Evolutionary conservation across 2,329 filamentous ascomycete species (phyloP).

Genomic region (Paraconiothyrium brasiliense): DNA sequence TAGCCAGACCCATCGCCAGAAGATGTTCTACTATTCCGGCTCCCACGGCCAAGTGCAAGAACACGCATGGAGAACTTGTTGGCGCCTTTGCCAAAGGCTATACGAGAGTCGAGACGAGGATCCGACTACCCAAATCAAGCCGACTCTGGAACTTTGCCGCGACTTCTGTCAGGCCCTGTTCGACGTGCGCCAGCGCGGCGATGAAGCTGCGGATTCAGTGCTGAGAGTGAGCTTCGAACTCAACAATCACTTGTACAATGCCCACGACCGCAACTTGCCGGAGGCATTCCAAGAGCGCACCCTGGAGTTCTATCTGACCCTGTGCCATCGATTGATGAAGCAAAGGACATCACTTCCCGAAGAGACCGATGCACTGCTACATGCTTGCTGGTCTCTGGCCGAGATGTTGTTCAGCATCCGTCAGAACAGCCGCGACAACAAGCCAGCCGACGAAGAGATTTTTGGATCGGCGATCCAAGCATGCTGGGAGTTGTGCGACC

Average conservation of each 20-base stretch:
- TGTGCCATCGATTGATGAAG: conserved; percentile 97
- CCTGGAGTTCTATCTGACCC: conserved; percentile 90
- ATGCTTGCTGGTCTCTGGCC: conserved; percentile 88
- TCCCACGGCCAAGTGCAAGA: conserved; percentile 78
- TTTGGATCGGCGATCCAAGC: conserved; percentile 88
- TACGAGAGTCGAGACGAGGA: conserved; percentile 83
- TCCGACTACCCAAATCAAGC: conserved; percentile 72
- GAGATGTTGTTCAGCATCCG: conserved; percentile 93
- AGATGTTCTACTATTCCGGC: conserved; percentile 78
- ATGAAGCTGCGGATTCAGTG: conserved; percentile 85
- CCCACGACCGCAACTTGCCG: conserved; percentile 83
- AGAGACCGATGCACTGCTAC: conserved; percentile 84
- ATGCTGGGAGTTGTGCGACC: conserved; percentile 93
- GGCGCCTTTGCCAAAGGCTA: conserved; percentile 88
- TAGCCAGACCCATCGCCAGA: conserved; percentile 82
- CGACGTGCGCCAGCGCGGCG: conserved; percentile 79
- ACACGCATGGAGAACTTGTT: conserved; percentile 92
- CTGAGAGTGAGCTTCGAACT: conserved; percentile 92
- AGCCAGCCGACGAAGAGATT: conserved; percentile 80
- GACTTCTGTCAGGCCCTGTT: conserved; percentile 94
- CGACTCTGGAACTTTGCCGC: conserved; percentile 85
- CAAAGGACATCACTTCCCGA: conserved; percentile 80
- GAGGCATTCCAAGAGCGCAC: conserved; percentile 90
- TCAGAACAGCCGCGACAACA: conserved; percentile 80
- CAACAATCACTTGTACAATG: conserved; percentile 94